Conservation (phyloP, 306 rosid genomes). For the Medicago ruthenica region DNA sequence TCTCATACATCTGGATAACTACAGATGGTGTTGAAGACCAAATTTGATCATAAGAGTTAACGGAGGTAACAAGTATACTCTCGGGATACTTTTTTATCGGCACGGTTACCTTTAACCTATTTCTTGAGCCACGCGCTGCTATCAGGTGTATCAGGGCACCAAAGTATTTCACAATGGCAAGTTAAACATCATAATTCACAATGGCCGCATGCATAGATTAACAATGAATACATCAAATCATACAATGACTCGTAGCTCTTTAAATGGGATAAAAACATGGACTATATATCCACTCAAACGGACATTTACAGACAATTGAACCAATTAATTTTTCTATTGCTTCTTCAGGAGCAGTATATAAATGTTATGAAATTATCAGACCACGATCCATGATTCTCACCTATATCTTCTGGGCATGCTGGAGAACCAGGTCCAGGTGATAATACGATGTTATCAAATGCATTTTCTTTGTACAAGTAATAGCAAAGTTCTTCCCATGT, state of each 20-base stretch:
- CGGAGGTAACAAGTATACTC: constrained; percentile 5
- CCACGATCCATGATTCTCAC: constrained; percentile 53
- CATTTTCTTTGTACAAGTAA: constrained; percentile 78
- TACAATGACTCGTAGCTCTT: too few species aligned
- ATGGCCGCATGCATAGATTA: constrained; percentile 10
- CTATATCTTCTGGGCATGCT: constrained; percentile 79
- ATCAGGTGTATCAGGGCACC: constrained; percentile 10
- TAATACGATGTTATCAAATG: constrained; percentile 95
- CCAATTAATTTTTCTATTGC: constrained; percentile 29
- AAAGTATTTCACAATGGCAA: constrained; percentile 25
- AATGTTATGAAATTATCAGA: constrained; percentile 22
- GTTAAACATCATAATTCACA: constrained; percentile 31
- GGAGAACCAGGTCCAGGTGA: constrained; percentile 99
- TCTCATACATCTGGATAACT: constrained; percentile 24
- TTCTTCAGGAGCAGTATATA: constrained; percentile 16
- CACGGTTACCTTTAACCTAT: constrained; percentile 32
- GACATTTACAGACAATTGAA: constrained; percentile 13
- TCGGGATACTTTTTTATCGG: constrained; percentile 8
- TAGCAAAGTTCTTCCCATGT: constrained; percentile 77
- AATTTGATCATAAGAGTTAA: constrained; percentile 26
- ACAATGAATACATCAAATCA: background rate
- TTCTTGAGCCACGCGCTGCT: constrained; percentile 23
- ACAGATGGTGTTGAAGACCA: constrained; percentile 35
- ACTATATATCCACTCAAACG: constrained; percentile 24
- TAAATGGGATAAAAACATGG: constrained; percentile 12